Conservation (phyloP, 2,329 filamentous ascomycete genomes). For the Aspergillus puulaauensis region DNA sequence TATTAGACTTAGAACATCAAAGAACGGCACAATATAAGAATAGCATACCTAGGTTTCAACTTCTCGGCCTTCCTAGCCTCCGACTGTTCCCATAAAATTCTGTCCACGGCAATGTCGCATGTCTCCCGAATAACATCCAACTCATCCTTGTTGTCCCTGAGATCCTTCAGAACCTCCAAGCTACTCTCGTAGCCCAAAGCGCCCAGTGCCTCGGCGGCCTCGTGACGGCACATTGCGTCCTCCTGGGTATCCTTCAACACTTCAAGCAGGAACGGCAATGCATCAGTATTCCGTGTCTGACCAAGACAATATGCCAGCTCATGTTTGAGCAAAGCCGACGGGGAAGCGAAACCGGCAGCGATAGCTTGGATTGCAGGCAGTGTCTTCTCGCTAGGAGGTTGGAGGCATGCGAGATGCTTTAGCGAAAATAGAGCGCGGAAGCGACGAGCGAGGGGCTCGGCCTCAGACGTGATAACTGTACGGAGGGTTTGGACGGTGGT, state of each 20-base stretch:
- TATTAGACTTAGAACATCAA: slow-evolving; percentile 23
- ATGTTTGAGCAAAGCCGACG: slow-evolving; percentile 90
- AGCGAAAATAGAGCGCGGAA: slow-evolving; percentile 97
- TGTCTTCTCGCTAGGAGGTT: slow-evolving; percentile 56
- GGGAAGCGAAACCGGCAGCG: slow-evolving; percentile 78
- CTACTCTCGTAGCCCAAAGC: slow-evolving; percentile 76
- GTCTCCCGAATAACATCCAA: slow-evolving; percentile 85
- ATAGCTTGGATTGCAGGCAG: slow-evolving; percentile 74
- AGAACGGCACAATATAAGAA: slow-evolving; percentile 5
- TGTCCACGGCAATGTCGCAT: slow-evolving; percentile 92
- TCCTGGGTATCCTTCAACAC: slow-evolving; percentile 78
- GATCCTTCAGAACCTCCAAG: slow-evolving; percentile 68
- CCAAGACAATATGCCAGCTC: slow-evolving; percentile 96
- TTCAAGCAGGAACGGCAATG: slow-evolving; percentile 68
- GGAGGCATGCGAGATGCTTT: slow-evolving; percentile 80
- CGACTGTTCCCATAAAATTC: slow-evolving; percentile 90
- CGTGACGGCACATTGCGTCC: slow-evolving; percentile 93
- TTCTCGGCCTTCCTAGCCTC: slow-evolving; percentile 70
- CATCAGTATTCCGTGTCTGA: slow-evolving; percentile 76
- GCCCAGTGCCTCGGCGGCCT: slow-evolving; percentile 91
- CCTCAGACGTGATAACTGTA: slow-evolving; percentile 75
- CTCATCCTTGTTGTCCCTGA: slow-evolving; percentile 74
- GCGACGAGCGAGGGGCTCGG: slow-evolving; percentile 77
- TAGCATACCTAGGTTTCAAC: slow-evolving; percentile 71
- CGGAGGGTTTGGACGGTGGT: slow-evolving; percentile 52